Evolutionary conservation across 2,329 filamentous ascomycete species (phyloP), one percentile per base, ranked within the genome.

Genomic region (Mollisia scopiformis): DNA sequence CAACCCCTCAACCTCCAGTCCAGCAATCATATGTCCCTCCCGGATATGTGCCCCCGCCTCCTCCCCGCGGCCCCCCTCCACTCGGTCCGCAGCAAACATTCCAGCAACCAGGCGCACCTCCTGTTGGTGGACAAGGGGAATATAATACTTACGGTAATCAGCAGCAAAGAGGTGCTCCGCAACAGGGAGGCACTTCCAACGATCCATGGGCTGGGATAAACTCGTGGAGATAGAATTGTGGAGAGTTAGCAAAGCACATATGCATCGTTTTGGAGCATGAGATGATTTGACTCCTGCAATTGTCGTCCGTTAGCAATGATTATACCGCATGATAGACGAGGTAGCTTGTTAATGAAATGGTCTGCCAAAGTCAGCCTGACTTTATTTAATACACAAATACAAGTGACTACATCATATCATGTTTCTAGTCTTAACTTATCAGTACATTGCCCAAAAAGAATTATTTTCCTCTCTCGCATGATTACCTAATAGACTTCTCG

Each of bases 181-280:
- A 61, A 31, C 58, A 57, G 16, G 33, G 73, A 53, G 68, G 73
- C 31, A 70, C 69, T 46, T 63, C 71, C 13, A 69, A 71, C 63
- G 87, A 92, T 79, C 88, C 88, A 7, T 92, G 88, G 88, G 87
- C 88, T 16, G 88, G 88, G 4, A 74, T 92, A 67, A 71, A 69
- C 55, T 65, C 68, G 52, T 71, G 69, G 69, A 69, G 69, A 55
- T 71, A 59, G 25, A 16, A n/a, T n/a, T 10, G 33, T 27, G 21
- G 23, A 8, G 8, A 13, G 33, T 19, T 46, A 28, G 47, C 28
- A 58, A 43, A 37, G 43, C 30, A 58, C 54, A 58, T 30, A 63
- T 55, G 58, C 58, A 63, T 63, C 35, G n/a, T 35, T 30, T 21
- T 37, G 55, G 52, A 64, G 58, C 55, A 64, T 58, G 19, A 39